Base-by-base conservation (phyloP, 306 rosid species). In the Chamaecrista fasciculata region DNA sequence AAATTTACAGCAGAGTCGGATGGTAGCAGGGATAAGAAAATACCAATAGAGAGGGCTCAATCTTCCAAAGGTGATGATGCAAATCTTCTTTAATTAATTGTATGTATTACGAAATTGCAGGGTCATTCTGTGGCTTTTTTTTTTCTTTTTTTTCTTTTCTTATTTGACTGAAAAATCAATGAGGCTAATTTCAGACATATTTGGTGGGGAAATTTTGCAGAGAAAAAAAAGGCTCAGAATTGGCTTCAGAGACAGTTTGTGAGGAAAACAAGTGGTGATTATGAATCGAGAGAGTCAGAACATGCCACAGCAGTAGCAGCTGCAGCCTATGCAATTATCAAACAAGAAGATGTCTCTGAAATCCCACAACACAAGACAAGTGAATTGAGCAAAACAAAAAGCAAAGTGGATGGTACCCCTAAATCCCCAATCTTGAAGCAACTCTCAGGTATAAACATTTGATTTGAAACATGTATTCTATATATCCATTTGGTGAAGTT, bases 301-400 rank as follows among this genome's bases (percentile, higher is more conserved):
- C 84, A 74, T 37, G 87, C 73, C n/a, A 64, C 83, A 8, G 95
- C 96, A 12, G 83, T 89, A 20, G 99, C 96, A 66, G 97, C 99
- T 55, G 88, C 91, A 12, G 83, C 84, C 46, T 81, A 66, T 25
- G 92, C 95, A 42, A 62, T 89, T 29, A 69, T 51, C 59, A 74
- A 77, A 52, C 72, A 76, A 7, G 86, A 76, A 7, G 86, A 83
- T 21, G 77, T 71, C 26, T 34, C 79, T 4, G 77, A 76, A 49
- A 16, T 23, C 5, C 63, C 58, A 2, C 71, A 39, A 50, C 72
- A 48, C 3, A 56, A 50, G 58, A 34, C 26, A 0, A 15, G 61
- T 26, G 80, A 76, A 23, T 76, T 46, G 28, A 29, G 53, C 24
- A 73, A 51, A 70, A 68, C 56, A 67, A 86, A 63, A 74, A 76